Conservation (phyloP, 495 filamentous ascomycete genomes). For the Viridothelium virens region DNA sequence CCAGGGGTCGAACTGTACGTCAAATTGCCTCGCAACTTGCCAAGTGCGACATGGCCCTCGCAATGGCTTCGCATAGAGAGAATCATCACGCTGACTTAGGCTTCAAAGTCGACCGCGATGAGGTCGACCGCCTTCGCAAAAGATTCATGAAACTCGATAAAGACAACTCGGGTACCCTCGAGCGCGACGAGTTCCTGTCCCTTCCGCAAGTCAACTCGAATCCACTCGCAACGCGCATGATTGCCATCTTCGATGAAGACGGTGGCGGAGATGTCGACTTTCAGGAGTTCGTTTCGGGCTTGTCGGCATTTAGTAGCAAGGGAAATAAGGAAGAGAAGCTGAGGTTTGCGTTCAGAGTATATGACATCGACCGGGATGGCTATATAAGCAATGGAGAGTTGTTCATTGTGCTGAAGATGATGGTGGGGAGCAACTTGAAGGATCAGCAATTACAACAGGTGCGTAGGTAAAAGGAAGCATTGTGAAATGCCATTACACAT, state of each 20-base stretch:
- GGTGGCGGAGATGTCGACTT: conserved; percentile 98
- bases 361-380: conserved; percentile 97
- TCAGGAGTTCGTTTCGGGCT: conserved; percentile 94
- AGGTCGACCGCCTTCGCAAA: conserved; percentile 91
- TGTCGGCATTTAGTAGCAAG: conserved; percentile 93
- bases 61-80: conserved; percentile 13
- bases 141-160: conserved; percentile 99
- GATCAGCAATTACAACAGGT: conserved; percentile 94
- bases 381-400: conserved; percentile 98
- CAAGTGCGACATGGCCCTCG: not conserved
- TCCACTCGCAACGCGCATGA: conserved; percentile 93
- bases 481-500: no score
- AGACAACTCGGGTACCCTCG: conserved; percentile 97
- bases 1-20: conserved; percentile 87
- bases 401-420: conserved; percentile 99
- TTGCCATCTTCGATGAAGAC: conserved; percentile 99
- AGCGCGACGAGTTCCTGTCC: conserved; percentile 96
- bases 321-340: conserved; percentile 99
- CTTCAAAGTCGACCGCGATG: conserved; percentile 81
- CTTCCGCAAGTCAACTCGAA: conserved; percentile 97
- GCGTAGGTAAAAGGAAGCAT: conserved; percentile 14
- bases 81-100: conserved; percentile 9
- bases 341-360: conserved; percentile 96
- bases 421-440: conserved; percentile 99
- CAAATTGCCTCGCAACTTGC: not conserved